These are phyloP conservation scores for Paramecium bursaria DNA, from an alignment of 73 alveolate genomes.

Conservation along the genomic window DNA sequence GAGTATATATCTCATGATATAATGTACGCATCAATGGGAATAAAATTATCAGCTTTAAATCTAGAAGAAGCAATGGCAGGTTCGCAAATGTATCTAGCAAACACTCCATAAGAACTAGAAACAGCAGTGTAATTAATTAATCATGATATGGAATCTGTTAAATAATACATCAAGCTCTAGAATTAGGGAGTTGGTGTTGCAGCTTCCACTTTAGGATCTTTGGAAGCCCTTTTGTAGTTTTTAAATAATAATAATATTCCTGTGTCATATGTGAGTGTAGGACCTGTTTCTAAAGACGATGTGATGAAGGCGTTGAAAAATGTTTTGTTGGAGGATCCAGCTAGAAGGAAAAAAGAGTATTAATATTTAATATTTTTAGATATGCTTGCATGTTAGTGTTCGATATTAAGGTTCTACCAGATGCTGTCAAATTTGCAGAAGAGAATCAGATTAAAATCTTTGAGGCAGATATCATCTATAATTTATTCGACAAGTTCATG, in stretches of 20 bases:
- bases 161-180: slow-evolving; percentile 90
- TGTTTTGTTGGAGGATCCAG: slow-evolving; percentile 61
- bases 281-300: slow-evolving; percentile 97
- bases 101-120: slow-evolving; percentile 92
- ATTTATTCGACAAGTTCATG: slow-evolving; percentile 95
- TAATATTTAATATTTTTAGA: background rate
- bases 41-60: slow-evolving; percentile 97
- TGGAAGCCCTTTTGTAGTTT: slow-evolving; percentile 97
- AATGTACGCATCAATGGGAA: slow-evolving; percentile 98
- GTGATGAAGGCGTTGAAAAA: slow-evolving; percentile 87
- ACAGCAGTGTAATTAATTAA: slow-evolving; percentile 84
- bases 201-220: slow-evolving; percentile 99
- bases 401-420: slow-evolving; percentile 98
- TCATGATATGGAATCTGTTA: slow-evolving; percentile 89
- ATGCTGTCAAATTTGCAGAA: slow-evolving; percentile 98
- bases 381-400: slow-evolving; percentile 98
- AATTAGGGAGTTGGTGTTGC: slow-evolving; percentile 99
- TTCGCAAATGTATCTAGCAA: slow-evolving; percentile 91
- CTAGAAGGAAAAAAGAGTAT: slow-evolving; percentile 69
- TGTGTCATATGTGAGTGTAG: slow-evolving; percentile 95
- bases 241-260: slow-evolving; percentile 89
- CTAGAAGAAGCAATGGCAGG: slow-evolving; percentile 99
- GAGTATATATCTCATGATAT: slow-evolving; percentile 95
- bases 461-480: slow-evolving; percentile 98
- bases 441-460: slow-evolving; percentile 96